Conservation (phyloP, 1,284 basidiomycete species). For the Bjerkandera adusta region DNA sequence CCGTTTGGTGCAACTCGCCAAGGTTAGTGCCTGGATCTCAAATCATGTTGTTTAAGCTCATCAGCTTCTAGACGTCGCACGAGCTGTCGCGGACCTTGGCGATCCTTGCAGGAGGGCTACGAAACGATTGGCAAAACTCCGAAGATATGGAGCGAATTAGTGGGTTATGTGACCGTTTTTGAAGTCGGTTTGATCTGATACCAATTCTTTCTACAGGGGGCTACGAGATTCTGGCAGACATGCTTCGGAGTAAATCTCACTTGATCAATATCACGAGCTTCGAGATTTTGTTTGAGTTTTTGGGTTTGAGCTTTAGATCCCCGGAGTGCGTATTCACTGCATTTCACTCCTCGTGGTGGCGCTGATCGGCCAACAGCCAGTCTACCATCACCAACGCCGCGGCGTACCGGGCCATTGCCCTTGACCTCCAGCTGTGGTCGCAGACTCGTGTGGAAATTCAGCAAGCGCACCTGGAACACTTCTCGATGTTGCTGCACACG, state of each 20-base stretch:
- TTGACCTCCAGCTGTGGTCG: constrained; percentile 92
- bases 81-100: constrained; percentile 72
- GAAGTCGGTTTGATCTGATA: neutral
- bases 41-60: neutral
- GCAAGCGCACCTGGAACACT: constrained; percentile 77
- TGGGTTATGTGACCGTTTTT: constrained; percentile 35
- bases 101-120: constrained; percentile 75
- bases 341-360: constrained; percentile 3
- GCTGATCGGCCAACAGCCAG: constrained; percentile 43
- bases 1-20: constrained; percentile 76
- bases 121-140: constrained; percentile 87
- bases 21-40: constrained; percentile 39
- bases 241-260: constrained; percentile 72
- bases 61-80: constrained; percentile 52
- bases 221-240: constrained; percentile 82
- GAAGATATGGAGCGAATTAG: constrained; percentile 89
- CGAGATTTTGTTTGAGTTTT: constrained; percentile 78
- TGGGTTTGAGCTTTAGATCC: constrained; percentile 81
- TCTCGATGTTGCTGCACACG: constrained; percentile 65
- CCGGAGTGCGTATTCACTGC: constrained; percentile 57
- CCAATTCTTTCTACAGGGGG: constrained; percentile 51
- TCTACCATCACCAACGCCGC: constrained; percentile 82
- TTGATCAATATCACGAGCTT: constrained; percentile 77
- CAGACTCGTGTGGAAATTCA: constrained; percentile 69
- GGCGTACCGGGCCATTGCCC: constrained; percentile 80